Percentiles rank a stretch among this genome's conserved stretches.
phyloP scores from a whole-genome alignment of 331 rosid genomes.

The Cydonia oblonga region DNA sequence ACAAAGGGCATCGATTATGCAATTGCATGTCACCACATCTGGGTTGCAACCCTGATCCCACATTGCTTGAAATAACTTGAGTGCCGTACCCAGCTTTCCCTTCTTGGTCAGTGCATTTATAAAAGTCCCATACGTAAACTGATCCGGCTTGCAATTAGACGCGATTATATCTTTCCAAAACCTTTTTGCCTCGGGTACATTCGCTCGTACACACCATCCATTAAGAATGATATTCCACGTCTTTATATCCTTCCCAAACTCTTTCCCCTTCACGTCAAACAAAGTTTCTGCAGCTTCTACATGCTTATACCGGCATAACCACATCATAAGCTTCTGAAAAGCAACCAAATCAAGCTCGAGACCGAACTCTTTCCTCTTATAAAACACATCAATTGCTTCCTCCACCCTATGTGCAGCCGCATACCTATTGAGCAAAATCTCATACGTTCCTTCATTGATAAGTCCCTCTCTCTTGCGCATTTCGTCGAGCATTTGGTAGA shows the following conservation, averaged over 20 bases:
- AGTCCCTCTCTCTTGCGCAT: constrained; percentile 41
- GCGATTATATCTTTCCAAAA: constrained; percentile 58
- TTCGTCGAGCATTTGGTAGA: constrained; percentile 56
- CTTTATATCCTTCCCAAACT: constrained; percentile 40
- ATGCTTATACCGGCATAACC: constrained; percentile 61
- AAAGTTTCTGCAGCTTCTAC: constrained; percentile 65
- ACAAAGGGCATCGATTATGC: constrained; percentile 62
- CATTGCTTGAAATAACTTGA: constrained; percentile 59
- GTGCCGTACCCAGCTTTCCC: constrained; percentile 58
- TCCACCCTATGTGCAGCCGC: constrained; percentile 58
- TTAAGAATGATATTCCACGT: constrained; percentile 60
- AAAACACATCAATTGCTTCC: constrained; percentile 42
- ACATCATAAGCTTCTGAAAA: constrained; percentile 52
- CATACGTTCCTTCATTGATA: constrained; percentile 27
- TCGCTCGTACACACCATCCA: constrained; percentile 75
- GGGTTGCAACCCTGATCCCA: constrained; percentile 46
- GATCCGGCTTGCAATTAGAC: constrained; percentile 53
- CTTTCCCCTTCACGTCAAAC: constrained; percentile 31
- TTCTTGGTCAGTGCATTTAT: constrained; percentile 65
- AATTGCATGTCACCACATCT: constrained; percentile 56
- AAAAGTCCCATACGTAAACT: constrained; percentile 44
- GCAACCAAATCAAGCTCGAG: constrained; percentile 30
- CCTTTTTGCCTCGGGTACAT: constrained; percentile 45
- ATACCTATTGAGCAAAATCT: constrained; percentile 34
- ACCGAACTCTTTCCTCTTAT: constrained; percentile 34